Evolutionary conservation across 495 filamentous ascomycete genomes (phyloP), one percentile per base, ranked within the genome.

Genomic region (Trichoderma virens): DNA sequence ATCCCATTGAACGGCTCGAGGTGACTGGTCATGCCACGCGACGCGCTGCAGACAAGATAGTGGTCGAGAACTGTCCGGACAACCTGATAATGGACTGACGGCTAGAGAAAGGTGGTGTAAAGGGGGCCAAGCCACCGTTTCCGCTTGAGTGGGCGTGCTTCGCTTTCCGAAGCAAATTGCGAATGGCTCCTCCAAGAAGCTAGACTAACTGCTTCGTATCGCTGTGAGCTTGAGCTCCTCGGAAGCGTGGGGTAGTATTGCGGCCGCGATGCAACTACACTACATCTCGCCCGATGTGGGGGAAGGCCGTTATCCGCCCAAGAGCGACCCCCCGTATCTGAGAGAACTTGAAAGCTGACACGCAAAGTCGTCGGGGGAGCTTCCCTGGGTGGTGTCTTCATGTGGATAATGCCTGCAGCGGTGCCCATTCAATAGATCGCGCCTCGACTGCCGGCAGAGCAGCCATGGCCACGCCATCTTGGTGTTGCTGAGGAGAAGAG

Each of bases 401-500:
- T 56, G 51, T 28, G 25, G 51, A 56, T 30, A 18, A 56, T 11
- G 16, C 25, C 23, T 30, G 23, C 51, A 30, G 25, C 28, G 51
- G 25, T 13, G 51, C 13, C 25, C 23, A 56, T 56, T 56, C 51
- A 30, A 56, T 56, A 56, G 51, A 56, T 56, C 51, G 51, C 51
- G 51, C 25, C 51, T 56, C 51, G 51, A 56, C 51, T 56, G 51
- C 51, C 51, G 51, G 51, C 51, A 27, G 11, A 14, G 51, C 51
- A 56, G 51, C 51, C 3, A 16, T 30, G 51, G 8, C 51, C 51
- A 56, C 51, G 30, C 51, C 51, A 56, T 30, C 25, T 16, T 30
- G 27, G n/a, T 8, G 45, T 25, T 56, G 51, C 23, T 56, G 51
- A 56, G 51, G 51, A 56, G 51, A 56, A 56, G 51, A 56, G 51